These are phyloP conservation scores for Myxozyma monticola DNA, from an alignment of 805 yeast genomes.

Conservation along the genomic window DNA sequence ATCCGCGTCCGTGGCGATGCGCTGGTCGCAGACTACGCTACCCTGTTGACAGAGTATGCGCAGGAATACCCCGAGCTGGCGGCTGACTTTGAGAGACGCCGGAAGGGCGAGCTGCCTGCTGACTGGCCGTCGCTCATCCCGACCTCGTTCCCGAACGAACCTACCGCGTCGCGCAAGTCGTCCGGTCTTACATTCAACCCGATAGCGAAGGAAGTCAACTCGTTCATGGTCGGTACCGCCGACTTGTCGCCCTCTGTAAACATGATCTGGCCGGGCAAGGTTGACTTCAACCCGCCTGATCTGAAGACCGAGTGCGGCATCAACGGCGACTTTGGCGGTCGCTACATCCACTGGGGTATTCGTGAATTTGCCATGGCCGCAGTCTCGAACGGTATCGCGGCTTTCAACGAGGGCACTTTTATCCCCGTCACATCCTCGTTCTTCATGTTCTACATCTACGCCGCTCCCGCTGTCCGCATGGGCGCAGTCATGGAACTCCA, in stretches of 20 bases:
- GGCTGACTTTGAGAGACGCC: conserved; percentile 10
- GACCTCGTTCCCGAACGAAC: conserved; percentile 1
- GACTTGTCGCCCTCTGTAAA: conserved; percentile 16
- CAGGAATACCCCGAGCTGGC: conserved; percentile 6
- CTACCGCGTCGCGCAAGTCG: conserved; percentile 16
- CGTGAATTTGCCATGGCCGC: conserved; percentile 43
- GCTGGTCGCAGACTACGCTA: not conserved
- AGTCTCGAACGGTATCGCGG: conserved; percentile 38
- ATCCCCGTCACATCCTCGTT: conserved; percentile 46
- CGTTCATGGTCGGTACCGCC: conserved; percentile 15
- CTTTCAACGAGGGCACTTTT: conserved; percentile 41
- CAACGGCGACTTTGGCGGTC: conserved; percentile 33
- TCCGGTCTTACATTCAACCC: conserved; percentile 13
- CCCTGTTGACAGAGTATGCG: not conserved
- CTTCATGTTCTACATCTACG: conserved; percentile 44
- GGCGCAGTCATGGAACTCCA: conserved; percentile 83
- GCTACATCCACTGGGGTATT: conserved; percentile 41
- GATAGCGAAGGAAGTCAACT: conserved; percentile 6
- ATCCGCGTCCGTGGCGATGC: conserved; percentile 7
- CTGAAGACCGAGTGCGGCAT: conserved; percentile 11
- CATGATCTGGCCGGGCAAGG: conserved; percentile 15
- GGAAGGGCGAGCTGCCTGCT: not conserved
- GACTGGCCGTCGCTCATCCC: conserved; percentile 13
- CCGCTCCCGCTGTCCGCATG: conserved; percentile 71
- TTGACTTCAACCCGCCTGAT: conserved; percentile 9